phyloP scores from a whole-genome alignment of 768 basidiomycete species.

The Suillus luteus region DNA sequence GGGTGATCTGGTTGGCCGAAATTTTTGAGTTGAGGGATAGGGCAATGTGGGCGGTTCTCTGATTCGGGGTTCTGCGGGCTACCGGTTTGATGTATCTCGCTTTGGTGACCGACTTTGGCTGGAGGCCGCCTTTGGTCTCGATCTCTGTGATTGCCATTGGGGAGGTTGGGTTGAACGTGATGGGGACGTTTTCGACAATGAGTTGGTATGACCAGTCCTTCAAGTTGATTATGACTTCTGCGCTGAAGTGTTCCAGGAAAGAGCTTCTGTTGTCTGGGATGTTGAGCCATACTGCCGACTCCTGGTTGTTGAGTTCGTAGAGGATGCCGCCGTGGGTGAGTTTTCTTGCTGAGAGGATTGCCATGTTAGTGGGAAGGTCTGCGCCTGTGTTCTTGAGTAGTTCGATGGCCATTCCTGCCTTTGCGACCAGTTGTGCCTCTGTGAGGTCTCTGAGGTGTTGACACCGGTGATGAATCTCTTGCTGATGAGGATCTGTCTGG shows the following conservation, averaged over 20 bases:
- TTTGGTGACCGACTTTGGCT: no score
- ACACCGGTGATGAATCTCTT: background rate
- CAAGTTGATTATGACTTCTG: constrained; percentile 11
- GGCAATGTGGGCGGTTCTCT: no score
- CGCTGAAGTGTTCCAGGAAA: constrained; percentile 10
- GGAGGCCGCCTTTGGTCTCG: constrained; percentile 18
- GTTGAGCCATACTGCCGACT: constrained; percentile 22
- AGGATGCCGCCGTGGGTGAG: constrained; percentile 20
- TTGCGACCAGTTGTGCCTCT: background rate
- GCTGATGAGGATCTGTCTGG: background rate
- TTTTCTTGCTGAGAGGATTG: background rate
- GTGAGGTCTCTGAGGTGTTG: background rate
- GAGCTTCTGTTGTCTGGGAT: constrained; percentile 1
- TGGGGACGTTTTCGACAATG: constrained; percentile 26
- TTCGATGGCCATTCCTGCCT: background rate
- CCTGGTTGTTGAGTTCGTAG: constrained; percentile 15
- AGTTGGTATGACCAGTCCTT: constrained; percentile 9
- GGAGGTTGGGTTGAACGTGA: constrained; percentile 15
- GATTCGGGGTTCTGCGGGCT: no score
- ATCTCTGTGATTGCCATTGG: constrained; percentile 3
- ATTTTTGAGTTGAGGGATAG: no score
- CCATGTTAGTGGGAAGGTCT: background rate
- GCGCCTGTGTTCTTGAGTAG: background rate
- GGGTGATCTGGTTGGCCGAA: no score
- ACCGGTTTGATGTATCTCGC: no score